Conservation (phyloP, 305 asterid species). For the Plantago rigida region DNA sequence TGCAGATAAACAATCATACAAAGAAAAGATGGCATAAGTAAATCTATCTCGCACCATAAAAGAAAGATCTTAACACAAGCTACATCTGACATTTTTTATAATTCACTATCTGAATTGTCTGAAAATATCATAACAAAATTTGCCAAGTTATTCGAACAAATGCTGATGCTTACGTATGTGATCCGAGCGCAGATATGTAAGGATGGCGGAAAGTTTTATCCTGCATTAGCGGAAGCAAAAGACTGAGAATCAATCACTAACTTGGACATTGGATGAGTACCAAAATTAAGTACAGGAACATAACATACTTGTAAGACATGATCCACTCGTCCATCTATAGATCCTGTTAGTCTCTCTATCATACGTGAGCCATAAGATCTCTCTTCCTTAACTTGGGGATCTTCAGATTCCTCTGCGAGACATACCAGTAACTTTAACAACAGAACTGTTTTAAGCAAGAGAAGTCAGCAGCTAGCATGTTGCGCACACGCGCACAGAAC, state of each 20-base stretch:
- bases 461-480: background rate
- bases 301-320: slow-evolving; percentile 76
- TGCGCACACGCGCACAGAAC: too few species aligned
- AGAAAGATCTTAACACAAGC: too few species aligned
- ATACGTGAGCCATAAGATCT: slow-evolving; percentile 76
- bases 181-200: slow-evolving; percentile 72
- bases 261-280: background rate
- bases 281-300: background rate
- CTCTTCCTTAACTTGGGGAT: slow-evolving; percentile 46
- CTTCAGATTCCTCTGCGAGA: slow-evolving; percentile 54
- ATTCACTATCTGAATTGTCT: background rate
- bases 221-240: slow-evolving; percentile 37
- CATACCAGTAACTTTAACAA: slow-evolving; percentile 9
- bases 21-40: background rate
- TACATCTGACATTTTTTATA: background rate
- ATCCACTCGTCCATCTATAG: slow-evolving; percentile 70
- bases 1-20: slow-evolving; percentile 27
- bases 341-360: slow-evolving; percentile 80
- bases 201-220: slow-evolving; percentile 96
- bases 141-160: background rate
- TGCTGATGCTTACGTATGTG: slow-evolving; percentile 74
- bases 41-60: too few species aligned
- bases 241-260: slow-evolving; percentile 14
- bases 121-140: background rate
- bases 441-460: background rate